Evolutionary conservation across 2,329 filamentous ascomycete genomes (phyloP).

Genomic region (Colletotrichum sp.): DNA sequence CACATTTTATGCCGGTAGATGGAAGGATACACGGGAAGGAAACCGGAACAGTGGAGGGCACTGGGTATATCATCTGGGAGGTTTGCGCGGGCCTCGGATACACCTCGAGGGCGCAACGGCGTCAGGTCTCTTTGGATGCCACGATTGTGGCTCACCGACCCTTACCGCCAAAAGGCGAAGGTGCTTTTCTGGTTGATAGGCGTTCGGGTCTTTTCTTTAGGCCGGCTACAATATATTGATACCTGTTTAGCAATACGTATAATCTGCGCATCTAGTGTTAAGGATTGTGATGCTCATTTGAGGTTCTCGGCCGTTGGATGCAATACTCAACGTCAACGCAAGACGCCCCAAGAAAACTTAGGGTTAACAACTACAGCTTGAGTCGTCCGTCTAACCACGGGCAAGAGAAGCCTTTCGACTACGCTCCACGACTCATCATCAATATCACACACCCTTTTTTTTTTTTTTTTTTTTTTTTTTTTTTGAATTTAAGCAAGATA

Average conservation of each 20-base stretch:
- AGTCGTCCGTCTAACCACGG: not conserved
- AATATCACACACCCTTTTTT: not conserved
- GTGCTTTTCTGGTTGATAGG: not conserved
- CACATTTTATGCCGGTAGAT: not conserved
- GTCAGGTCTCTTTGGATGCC: not conserved
- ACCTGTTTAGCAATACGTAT: not conserved
- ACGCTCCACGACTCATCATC: not conserved
- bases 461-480: too few relatives aligned
- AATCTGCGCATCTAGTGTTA: not conserved
- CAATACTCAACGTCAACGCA: not conserved
- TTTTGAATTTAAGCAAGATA: too few relatives aligned
- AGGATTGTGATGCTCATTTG: not conserved
- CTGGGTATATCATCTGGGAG: not conserved
- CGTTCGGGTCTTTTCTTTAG: not conserved
- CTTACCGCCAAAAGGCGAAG: not conserved
- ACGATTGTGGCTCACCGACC: not conserved
- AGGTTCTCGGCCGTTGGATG: fast-evolving
- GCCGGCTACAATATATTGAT: not conserved
- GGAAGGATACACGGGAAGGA: not conserved
- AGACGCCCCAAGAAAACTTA: not conserved
- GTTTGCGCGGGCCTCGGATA: not conserved
- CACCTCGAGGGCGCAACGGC: not conserved
- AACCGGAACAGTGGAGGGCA: not conserved
- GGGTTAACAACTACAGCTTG: not conserved
- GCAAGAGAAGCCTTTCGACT: not conserved